phyloP scores from a whole-genome alignment of 352 stramenopile species.

The Phytophthora crassamura region DNA sequence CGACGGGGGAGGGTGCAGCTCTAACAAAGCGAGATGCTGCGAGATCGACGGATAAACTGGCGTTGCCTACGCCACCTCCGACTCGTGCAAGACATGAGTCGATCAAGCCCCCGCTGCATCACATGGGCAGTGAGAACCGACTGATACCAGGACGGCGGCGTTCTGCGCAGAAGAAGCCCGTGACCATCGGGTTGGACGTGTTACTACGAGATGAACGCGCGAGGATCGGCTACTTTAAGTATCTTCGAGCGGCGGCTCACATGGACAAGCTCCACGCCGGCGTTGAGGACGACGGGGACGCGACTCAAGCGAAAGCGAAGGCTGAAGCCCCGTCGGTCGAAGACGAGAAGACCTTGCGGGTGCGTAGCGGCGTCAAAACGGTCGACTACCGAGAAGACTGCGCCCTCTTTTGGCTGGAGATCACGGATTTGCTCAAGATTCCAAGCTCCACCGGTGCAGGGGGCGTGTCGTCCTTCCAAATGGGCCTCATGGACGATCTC shows the following conservation, averaged over 20 bases:
- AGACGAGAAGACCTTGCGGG: slow-evolving; percentile 23
- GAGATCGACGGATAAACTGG: slow-evolving; percentile 4
- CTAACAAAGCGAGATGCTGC: neutral
- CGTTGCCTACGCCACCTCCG: slow-evolving; percentile 8
- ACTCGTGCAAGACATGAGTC: slow-evolving; percentile 13
- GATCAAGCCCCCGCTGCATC: slow-evolving; percentile 23
- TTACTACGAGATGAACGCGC: slow-evolving; percentile 63
- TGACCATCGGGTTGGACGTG: slow-evolving; percentile 56
- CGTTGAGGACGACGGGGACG: slow-evolving; percentile 5
- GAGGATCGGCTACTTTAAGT: slow-evolving; percentile 65
- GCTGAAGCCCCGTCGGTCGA: slow-evolving; percentile 17
- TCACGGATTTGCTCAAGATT: slow-evolving; percentile 72
- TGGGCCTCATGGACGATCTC: slow-evolving; percentile 65
- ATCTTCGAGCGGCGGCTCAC: slow-evolving; percentile 46
- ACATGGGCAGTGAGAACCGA: slow-evolving; percentile 29
- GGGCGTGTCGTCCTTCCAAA: slow-evolving; percentile 53
- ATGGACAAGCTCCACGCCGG: slow-evolving; percentile 42
- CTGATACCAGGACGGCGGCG: slow-evolving; percentile 3
- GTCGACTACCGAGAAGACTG: slow-evolving; percentile 65
- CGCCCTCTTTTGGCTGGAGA: slow-evolving; percentile 76
- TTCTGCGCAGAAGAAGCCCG: slow-evolving; percentile 27
- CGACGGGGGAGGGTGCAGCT: neutral
- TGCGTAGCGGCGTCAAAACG: slow-evolving; percentile 30
- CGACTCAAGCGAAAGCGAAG: slow-evolving; percentile 10
- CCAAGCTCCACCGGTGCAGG: slow-evolving; percentile 33